These are phyloP conservation scores for Beauveria brongniartii DNA, from an alignment of 2,329 filamentous ascomycete species.

Conservation along the genomic window DNA sequence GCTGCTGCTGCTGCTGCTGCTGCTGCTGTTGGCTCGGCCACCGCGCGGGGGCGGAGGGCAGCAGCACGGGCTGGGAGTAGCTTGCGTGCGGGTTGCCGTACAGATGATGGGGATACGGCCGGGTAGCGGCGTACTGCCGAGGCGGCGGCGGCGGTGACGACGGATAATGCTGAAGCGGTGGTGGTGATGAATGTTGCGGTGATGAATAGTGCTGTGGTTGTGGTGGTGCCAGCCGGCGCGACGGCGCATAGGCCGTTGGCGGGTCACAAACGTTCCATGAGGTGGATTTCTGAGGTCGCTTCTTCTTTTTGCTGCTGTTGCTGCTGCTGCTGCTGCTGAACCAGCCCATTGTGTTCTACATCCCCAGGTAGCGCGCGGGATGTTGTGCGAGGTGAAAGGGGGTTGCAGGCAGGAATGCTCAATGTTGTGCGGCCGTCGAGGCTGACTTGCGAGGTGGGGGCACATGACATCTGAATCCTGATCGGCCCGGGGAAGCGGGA, in stretches of 20 bases:
- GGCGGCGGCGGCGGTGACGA: not conserved
- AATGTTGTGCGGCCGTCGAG: not conserved
- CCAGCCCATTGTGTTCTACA: not conserved
- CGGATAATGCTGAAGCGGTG: not conserved
- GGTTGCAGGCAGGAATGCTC: not conserved
- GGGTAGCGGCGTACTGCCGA: not conserved
- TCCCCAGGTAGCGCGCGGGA: not conserved
- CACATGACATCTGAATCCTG: not conserved
- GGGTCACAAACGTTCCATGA: conserved; percentile 9
- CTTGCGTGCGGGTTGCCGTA: not conserved
- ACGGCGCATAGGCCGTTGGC: conserved; percentile 9
- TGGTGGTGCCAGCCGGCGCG: not conserved
- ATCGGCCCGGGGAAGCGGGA: not conserved
- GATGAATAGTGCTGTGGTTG: conserved; percentile 7
- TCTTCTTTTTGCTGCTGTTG: not conserved
- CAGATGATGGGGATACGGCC: conserved; percentile 2
- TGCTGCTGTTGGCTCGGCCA: not conserved
- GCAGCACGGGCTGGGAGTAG: not conserved
- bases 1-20: not conserved
- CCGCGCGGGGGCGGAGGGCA: not conserved
- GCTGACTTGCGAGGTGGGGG: not conserved
- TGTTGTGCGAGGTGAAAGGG: not conserved
- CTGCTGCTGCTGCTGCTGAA: conserved; percentile 2
- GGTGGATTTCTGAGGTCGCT: not conserved
- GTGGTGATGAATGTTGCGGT: not conserved